Evolutionary conservation across 1,139 yeast species (phyloP), one percentile per base, ranked within the genome.

Genomic region (Taiozyma sp.): DNA sequence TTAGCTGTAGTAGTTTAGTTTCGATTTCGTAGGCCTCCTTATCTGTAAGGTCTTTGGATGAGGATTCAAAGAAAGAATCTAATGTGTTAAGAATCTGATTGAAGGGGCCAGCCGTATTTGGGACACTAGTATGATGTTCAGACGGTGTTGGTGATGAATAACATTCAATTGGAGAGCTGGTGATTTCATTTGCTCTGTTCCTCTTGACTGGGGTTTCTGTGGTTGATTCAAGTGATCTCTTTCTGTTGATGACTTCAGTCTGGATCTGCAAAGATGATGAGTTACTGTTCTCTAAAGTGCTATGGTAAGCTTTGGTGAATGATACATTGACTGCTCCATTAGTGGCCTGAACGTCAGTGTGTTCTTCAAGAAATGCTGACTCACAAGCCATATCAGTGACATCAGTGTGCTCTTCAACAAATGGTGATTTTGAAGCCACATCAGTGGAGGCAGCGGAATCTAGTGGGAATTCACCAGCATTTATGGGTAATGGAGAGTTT

Each of bases 11-110:
- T 16, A 61, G 21, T 21, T 47, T 51, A 19, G 52, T 56, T 41
- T 61, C 63, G 19, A 61, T 47, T 3, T 53, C 56, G 45, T 51
- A 59, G 4, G 49, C 52, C 22, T 59, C 57, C 2, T 51, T 34
- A n/a, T 44, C 46, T 14, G 40, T 45, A 47, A 60, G 39, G 1
- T 39, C 26, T 3, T 45, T 19, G 2, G 58, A 29, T 4, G 47
- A 40, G 11, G 51, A 54, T 28, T 52, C 51, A 3, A 35, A 32
- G 21, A 44, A 11, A 6, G 35, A 19, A 11, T 42, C 32, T 34
- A 47, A 39, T 8, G 14, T 39, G 29, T 6, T 14, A 6, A 44
- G 39, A 3, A 37, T 29, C 3, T 40, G n/a, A 11, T 16, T 4
- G 14, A 19, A 37, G 10, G 26, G 14, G 10, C 13, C 35, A 29